These are phyloP conservation scores for Nicotiana sylvestris DNA, from an alignment of 257 asterid species.

Conservation along the genomic window DNA sequence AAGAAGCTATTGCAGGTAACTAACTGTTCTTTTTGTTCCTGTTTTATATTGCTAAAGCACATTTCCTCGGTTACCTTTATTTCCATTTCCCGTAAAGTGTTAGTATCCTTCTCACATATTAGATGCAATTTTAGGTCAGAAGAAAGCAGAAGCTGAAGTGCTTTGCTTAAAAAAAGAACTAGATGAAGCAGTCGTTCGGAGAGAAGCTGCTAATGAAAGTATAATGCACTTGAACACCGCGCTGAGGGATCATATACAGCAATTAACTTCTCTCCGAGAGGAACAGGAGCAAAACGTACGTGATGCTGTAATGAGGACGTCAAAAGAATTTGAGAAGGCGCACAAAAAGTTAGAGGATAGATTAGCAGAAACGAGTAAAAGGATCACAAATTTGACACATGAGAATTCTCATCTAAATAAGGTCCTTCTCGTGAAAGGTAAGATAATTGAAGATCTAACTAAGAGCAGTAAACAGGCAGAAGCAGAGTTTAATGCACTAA, in stretches of 20 bases:
- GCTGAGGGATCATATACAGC: slow-evolving; percentile 58
- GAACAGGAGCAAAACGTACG: slow-evolving; percentile 46
- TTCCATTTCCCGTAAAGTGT: neutral
- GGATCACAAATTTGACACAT: slow-evolving; percentile 37
- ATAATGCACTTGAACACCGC: slow-evolving; percentile 52
- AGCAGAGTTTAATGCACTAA: slow-evolving; percentile 56
- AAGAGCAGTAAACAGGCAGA: slow-evolving; percentile 39
- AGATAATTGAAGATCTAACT: slow-evolving; percentile 48
- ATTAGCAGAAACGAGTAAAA: slow-evolving; percentile 37
- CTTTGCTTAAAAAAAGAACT: slow-evolving; percentile 37
- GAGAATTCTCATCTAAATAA: slow-evolving; percentile 64
- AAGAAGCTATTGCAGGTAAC: slow-evolving; percentile 56
- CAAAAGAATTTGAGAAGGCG: slow-evolving; percentile 44
- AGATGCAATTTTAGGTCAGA: slow-evolving; percentile 38
- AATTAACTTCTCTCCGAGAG: slow-evolving; percentile 39
- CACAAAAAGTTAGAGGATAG: slow-evolving; percentile 46
- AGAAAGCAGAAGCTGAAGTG: slow-evolving; percentile 53
- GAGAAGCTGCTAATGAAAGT: slow-evolving; percentile 45
- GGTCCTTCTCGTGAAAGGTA: slow-evolving; percentile 56
- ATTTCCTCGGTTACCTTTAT: neutral
- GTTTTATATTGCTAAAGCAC: neutral
- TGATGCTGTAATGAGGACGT: slow-evolving; percentile 35
- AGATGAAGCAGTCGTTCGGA: slow-evolving; percentile 36
- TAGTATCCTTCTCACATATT: neutral
- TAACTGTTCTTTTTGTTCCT: neutral